Percentiles rank a stretch among this genome's conserved stretches.
These are phyloP conservation scores for Stagonosporopsis cucurbitacearum DNA, from an alignment of 2,329 filamentous ascomycete species.

Conservation along the genomic window DNA sequence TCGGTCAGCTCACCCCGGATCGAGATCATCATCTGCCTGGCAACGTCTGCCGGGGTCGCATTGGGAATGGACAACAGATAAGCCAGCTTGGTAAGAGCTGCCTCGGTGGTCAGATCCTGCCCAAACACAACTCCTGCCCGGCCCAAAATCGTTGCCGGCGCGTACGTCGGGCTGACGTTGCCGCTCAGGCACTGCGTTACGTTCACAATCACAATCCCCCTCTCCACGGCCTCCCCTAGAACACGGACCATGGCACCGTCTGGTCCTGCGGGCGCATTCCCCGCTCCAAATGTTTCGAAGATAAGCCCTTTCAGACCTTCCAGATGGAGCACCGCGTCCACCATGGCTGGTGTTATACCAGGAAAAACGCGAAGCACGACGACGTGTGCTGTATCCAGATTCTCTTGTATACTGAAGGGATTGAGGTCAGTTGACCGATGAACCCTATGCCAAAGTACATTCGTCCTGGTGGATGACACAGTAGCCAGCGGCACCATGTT, in stretches of 20 bases:
- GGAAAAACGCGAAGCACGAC: slow-evolving; percentile 90
- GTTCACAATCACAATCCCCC: slow-evolving; percentile 86
- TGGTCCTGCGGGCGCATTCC: slow-evolving; percentile 83
- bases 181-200: slow-evolving; percentile 80
- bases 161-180: slow-evolving; percentile 51
- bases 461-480: slow-evolving; percentile 80
- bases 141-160: slow-evolving; percentile 69
- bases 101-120: slow-evolving; percentile 87
- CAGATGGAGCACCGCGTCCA: slow-evolving; percentile 79
- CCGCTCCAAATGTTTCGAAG: slow-evolving; percentile 91
- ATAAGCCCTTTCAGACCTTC: slow-evolving; percentile 82
- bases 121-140: slow-evolving; percentile 88
- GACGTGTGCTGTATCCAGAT: slow-evolving; percentile 84
- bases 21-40: slow-evolving; percentile 73
- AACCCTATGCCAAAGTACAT: slow-evolving; percentile 80
- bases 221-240: slow-evolving; percentile 75
- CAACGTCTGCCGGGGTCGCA: slow-evolving; percentile 70
- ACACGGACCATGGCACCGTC: slow-evolving; percentile 81
- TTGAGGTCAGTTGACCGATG: slow-evolving; percentile 75
- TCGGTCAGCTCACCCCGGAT: slow-evolving; percentile 88
- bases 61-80: slow-evolving; percentile 77
- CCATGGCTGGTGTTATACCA: slow-evolving; percentile 91
- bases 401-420: slow-evolving; percentile 72
- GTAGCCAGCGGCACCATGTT: slow-evolving; percentile 82
- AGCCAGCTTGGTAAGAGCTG: slow-evolving; percentile 87